Percentiles rank a stretch among this genome's conserved stretches.
phyloP scores from a whole-genome alignment of 1,284 basidiomycete genomes.

The Microbotryum violaceum region DNA sequence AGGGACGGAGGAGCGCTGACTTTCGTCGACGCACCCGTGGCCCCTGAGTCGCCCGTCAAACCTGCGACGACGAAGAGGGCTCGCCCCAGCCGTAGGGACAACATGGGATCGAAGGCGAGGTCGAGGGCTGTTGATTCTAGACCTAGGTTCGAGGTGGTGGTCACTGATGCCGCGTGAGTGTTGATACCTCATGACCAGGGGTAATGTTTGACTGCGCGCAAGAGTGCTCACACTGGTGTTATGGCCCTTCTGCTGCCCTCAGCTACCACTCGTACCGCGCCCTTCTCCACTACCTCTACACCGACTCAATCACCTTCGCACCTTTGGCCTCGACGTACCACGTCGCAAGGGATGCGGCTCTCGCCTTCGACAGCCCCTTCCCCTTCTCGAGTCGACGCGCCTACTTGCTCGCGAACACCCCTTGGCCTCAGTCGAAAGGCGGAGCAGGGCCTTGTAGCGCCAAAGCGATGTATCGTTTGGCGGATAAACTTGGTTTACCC shows the following conservation, averaged over 20 bases:
- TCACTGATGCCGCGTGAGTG: constrained; percentile 27
- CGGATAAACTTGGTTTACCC: constrained; percentile 36
- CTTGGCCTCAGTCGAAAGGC: background rate
- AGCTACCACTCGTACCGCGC: constrained; percentile 41
- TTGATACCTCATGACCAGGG: too few relatives aligned
- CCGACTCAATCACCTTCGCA: constrained; percentile 38
- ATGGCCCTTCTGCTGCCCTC: constrained; percentile 19
- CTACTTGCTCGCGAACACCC: constrained; percentile 20
- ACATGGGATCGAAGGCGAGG: background rate
- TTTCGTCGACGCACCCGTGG: constrained; percentile 18
- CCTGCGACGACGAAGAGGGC: constrained; percentile 1
- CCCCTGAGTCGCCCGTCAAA: constrained; percentile 22
- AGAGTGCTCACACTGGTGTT: constrained; percentile 14
- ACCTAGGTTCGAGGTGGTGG: constrained; percentile 25
- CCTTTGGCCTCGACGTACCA: constrained; percentile 36
- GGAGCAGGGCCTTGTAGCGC: constrained; percentile 18
- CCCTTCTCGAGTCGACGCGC: constrained; percentile 21
- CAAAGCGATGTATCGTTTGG: constrained; percentile 37
- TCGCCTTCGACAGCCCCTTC: constrained; percentile 7
- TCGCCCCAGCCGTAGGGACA: constrained; percentile 6
- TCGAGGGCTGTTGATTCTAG: background rate
- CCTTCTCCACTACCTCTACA: constrained; percentile 42
- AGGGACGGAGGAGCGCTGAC: background rate
- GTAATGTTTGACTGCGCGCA: background rate
- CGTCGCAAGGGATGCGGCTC: constrained; percentile 30